These are phyloP conservation scores for Brassica nigra DNA, from an alignment of 345 rosid species.

Conservation along the genomic window DNA sequence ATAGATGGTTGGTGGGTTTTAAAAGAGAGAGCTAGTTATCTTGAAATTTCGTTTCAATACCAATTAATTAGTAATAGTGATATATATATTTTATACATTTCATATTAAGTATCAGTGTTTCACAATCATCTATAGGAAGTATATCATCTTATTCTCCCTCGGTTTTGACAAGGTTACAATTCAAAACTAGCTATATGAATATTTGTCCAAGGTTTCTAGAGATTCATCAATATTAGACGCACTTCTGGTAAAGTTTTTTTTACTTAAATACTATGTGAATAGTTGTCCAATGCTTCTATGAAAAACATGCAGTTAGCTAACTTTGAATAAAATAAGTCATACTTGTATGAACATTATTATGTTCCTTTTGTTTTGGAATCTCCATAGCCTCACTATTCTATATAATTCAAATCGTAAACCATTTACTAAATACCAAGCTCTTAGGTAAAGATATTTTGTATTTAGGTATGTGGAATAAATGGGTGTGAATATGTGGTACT, in stretches of 20 bases:
- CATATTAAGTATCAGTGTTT: not conserved
- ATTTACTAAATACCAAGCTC: conserved; percentile 11
- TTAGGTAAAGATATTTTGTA: conserved; percentile 11
- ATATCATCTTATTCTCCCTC: not conserved
- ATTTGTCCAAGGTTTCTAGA: not conserved
- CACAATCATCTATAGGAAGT: not conserved
- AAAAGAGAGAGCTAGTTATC: not conserved
- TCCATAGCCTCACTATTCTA: not conserved
- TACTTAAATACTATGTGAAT: conserved; percentile 5
- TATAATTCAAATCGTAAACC: not conserved
- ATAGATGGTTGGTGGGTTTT: not conserved
- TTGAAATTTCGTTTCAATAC: not conserved
- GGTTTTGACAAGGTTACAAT: not conserved
- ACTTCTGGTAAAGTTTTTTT: not conserved
- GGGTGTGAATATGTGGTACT: conserved; percentile 38
- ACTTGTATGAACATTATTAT: not conserved
- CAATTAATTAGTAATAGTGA: not conserved
- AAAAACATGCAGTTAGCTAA: conserved; percentile 13
- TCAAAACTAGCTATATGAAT: conserved; percentile 1
- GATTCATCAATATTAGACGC: not conserved
- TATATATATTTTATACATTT: not conserved
- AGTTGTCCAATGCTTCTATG: not conserved
- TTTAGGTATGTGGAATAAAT: conserved; percentile 26
- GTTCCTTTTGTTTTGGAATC: not conserved
- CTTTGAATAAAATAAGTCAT: not conserved